Conservation (phyloP, 1,139 yeast species). For the Kodamaea sp. region DNA sequence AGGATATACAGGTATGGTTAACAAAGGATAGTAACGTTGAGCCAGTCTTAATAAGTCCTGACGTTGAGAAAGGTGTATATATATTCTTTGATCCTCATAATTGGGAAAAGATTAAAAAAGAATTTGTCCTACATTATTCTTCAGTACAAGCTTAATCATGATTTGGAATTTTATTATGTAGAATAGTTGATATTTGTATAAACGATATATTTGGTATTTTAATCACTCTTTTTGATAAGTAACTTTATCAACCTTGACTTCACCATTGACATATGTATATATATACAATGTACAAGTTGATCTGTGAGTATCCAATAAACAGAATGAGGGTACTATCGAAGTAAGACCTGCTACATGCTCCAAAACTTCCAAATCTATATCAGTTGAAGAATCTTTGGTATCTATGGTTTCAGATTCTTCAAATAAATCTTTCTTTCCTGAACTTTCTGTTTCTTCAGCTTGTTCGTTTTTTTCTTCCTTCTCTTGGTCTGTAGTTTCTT, state of each 20-base stretch:
- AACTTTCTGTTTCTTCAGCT: constrained; percentile 3
- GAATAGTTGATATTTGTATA: too few species aligned
- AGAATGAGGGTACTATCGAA: constrained; percentile 73
- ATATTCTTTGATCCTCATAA: constrained; percentile 93
- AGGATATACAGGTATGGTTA: constrained; percentile 92
- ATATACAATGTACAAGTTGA: constrained; percentile 76
- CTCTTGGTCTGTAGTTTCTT: not conserved
- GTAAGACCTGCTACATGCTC: constrained; percentile 16
- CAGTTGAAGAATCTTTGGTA: constrained; percentile 15
- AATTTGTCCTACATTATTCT: constrained; percentile 65
- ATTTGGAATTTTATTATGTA: not conserved
- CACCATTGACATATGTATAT: constrained; percentile 75
- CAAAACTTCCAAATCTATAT: constrained; percentile 15
- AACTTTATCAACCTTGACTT: constrained; percentile 89
- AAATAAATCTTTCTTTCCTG: constrained; percentile 4
- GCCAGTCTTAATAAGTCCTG: constrained; percentile 79
- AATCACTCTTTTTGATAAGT: constrained; percentile 64
- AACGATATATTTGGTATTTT: too few species aligned
- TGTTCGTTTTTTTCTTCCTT: constrained; percentile 1
- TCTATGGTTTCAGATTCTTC: constrained; percentile 13
- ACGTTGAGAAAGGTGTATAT: constrained; percentile 93
- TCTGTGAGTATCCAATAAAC: constrained; percentile 80
- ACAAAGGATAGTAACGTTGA: constrained; percentile 91
- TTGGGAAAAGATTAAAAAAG: constrained; percentile 93
- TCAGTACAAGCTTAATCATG: constrained; percentile 40